phyloP scores from a whole-genome alignment of 305 asterid genomes.

The Solanum hybrid region DNA sequence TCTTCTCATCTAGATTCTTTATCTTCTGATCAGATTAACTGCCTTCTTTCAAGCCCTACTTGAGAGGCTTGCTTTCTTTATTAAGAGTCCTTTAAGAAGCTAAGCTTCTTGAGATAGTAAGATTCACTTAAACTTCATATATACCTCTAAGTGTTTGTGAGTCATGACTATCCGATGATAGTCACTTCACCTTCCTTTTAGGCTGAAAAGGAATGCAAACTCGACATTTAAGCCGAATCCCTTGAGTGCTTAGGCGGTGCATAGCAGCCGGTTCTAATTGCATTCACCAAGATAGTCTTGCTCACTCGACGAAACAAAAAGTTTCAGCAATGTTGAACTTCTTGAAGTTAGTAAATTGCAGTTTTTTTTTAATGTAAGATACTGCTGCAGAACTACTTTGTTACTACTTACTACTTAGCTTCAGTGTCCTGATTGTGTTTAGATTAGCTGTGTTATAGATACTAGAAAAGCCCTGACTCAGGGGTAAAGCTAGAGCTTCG shows the following conservation, averaged over 20 bases:
- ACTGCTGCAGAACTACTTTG: background rate
- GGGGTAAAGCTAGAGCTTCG: background rate
- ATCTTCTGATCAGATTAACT: background rate
- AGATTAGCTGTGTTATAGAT: background rate
- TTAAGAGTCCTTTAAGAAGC: background rate
- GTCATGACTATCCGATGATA: background rate
- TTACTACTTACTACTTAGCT: background rate
- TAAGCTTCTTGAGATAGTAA: background rate
- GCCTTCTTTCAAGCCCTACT: background rate
- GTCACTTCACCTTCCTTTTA: background rate
- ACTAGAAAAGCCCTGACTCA: background rate
- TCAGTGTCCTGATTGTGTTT: background rate
- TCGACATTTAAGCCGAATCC: background rate
- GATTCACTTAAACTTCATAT: background rate
- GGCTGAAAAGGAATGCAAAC: background rate
- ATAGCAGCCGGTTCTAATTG: background rate
- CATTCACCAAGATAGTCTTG: background rate
- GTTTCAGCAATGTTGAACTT: background rate
- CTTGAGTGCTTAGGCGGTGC: background rate
- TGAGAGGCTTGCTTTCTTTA: background rate
- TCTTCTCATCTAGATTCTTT: background rate
- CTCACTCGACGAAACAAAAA: background rate
- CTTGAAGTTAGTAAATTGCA: background rate
- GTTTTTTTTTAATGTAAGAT: background rate
- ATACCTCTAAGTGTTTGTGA: background rate